phyloP scores from a whole-genome alignment of 1,284 basidiomycete genomes.

The Volvariella surrecta region DNA sequence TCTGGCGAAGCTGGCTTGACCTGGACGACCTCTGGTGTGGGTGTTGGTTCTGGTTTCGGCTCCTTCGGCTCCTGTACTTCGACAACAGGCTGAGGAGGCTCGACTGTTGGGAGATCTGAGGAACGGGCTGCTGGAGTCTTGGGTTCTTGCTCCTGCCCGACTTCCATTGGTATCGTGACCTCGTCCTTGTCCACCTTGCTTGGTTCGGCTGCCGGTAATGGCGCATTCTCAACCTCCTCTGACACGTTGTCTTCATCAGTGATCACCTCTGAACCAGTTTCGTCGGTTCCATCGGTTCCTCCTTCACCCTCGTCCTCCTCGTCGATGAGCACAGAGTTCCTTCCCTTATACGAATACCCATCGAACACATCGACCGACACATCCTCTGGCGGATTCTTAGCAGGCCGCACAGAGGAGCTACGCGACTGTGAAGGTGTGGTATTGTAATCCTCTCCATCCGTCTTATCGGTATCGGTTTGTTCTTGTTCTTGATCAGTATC shows the following conservation, averaged over 20 bases:
- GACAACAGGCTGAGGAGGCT: not conserved
- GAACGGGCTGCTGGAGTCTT: conserved; percentile 68
- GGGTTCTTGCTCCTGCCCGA: conserved; percentile 39
- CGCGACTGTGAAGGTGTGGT: conserved; percentile 67
- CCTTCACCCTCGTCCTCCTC: conserved; percentile 51
- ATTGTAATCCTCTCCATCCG: conserved; percentile 64
- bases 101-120: conserved; percentile 25
- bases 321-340: conserved; percentile 69
- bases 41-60: conserved; percentile 12
- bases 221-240: conserved; percentile 13
- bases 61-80: conserved; percentile 7
- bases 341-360: conserved; percentile 83
- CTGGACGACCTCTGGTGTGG: conserved; percentile 15
- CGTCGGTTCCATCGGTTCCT: too few relatives aligned
- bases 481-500: conserved; percentile 59
- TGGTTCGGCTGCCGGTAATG: conserved; percentile 33
- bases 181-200: conserved; percentile 32
- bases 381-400: conserved; percentile 21
- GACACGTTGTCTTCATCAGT: conserved; percentile 21
- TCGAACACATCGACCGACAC: conserved; percentile 71
- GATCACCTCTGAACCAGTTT: conserved; percentile 24
- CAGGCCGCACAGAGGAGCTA: conserved; percentile 53
- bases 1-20: conserved; percentile 9
- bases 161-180: conserved; percentile 18
- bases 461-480: conserved; percentile 58